A percentile compares a stretch with the other conserved stretches of the same genome.
These are phyloP conservation scores for Nannochloropsis salina DNA, from an alignment of 108 stramenopile genomes.

Conservation along the genomic window DNA sequence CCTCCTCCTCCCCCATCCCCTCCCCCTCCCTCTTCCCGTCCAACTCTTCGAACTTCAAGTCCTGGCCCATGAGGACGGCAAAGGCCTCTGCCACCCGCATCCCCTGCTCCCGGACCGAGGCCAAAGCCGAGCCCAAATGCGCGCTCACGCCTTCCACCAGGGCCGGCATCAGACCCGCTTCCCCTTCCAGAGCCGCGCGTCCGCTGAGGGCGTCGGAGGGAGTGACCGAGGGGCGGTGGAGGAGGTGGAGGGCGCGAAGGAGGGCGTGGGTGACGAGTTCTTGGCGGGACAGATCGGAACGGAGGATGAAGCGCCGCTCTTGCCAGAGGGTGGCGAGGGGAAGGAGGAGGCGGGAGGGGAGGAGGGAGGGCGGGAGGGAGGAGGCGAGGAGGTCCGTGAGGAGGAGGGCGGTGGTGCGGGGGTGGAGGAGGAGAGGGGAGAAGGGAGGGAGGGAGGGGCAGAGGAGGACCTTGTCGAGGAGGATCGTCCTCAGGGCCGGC, in stretches of 20 bases:
- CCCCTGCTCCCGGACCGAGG: constrained; percentile 20
- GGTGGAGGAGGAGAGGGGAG: background rate
- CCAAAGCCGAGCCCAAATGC: background rate
- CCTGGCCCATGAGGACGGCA: constrained; percentile 20
- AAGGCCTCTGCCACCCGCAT: constrained; percentile 43
- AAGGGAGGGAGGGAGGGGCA: background rate
- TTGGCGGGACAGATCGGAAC: background rate
- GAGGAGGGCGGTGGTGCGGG: background rate
- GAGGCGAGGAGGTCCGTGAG: background rate
- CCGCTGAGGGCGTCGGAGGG: background rate
- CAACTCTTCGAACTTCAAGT: constrained; percentile 33
- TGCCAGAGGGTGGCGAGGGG: background rate
- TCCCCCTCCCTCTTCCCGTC: constrained; percentile 27
- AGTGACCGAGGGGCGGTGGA: background rate
- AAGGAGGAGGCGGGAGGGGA: background rate
- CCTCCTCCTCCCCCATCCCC: background rate
- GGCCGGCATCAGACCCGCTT: background rate
- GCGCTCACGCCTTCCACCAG: background rate
- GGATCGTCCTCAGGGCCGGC: background rate
- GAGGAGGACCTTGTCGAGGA: background rate
- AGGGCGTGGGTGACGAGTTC: background rate
- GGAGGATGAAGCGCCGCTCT: background rate
- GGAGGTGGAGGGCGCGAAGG: background rate
- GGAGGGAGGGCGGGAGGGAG: background rate
- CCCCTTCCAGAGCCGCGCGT: background rate